Evolutionary conservation across 306 rosid genomes (phyloP).

Genomic region (Sechiopsis laciniata): DNA sequence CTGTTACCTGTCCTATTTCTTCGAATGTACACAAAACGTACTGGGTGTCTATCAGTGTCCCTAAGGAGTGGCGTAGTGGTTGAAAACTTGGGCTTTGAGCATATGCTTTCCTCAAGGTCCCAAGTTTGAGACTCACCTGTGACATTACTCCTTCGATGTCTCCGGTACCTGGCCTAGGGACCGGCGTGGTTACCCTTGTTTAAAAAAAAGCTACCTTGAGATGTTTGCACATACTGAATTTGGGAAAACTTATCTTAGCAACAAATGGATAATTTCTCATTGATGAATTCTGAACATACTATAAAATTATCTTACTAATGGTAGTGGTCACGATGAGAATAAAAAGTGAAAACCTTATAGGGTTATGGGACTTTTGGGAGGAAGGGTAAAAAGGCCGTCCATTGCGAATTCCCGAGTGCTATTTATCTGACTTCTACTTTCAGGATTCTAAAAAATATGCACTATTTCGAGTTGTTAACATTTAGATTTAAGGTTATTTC

Average conservation of each 20-base stretch:
- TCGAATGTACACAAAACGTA: too few species aligned
- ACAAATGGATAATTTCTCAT: not conserved
- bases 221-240: not conserved
- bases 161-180: too few species aligned
- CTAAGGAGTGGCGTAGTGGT: too few species aligned
- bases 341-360: not conserved
- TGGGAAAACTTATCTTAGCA: constrained; percentile 12
- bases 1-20: too few species aligned
- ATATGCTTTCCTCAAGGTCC: too few species aligned
- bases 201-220: not conserved
- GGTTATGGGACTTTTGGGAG: not conserved
- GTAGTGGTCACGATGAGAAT: not conserved
- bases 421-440: not conserved
- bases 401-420: not conserved
- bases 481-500: constrained; percentile 11
- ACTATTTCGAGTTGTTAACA: not conserved
- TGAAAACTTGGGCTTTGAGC: too few species aligned
- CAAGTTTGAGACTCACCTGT: too few species aligned
- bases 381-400: not conserved
- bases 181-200: too few species aligned
- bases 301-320: not conserved
- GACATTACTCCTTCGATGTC: too few species aligned
- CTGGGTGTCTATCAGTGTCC: too few species aligned
- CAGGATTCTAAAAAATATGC: not conserved
- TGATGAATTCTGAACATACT: not conserved